Evolutionary conservation across 2,329 filamentous ascomycete species (phyloP).

Genomic region (Apiospora saccharicola): DNA sequence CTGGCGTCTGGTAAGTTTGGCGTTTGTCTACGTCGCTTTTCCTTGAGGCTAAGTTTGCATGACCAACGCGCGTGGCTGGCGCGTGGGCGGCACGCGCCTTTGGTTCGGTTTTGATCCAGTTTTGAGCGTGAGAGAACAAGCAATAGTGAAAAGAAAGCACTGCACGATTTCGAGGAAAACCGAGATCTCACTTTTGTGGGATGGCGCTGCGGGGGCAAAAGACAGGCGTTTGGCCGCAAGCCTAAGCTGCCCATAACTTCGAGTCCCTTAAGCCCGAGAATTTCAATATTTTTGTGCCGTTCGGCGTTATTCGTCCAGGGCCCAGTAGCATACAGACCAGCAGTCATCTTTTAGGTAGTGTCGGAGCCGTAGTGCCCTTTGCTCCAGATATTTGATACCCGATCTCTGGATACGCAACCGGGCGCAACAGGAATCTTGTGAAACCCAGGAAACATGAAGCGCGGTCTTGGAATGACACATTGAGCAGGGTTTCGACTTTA

Average conservation of each 20-base stretch:
- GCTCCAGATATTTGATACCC: constrained; percentile 1
- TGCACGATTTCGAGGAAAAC: constrained; percentile 7
- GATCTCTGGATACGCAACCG: neutral
- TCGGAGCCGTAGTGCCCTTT: neutral
- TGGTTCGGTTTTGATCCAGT: neutral
- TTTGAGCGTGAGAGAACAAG: constrained; percentile 18
- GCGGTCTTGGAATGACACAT: constrained; percentile 11
- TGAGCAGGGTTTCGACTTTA: constrained; percentile 9
- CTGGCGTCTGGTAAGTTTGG: neutral
- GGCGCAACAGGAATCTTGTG: constrained; percentile 13
- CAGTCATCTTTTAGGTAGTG: neutral
- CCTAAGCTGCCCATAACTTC: neutral
- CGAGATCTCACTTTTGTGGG: constrained; percentile 8
- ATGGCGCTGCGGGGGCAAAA: constrained; percentile 20
- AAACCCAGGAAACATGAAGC: constrained; percentile 7
- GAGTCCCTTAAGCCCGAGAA: constrained; percentile 13
- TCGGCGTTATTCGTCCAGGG: neutral
- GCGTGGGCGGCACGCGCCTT: constrained; percentile 22
- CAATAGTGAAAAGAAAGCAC: neutral
- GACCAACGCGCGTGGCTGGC: constrained; percentile 11
- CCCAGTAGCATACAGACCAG: neutral
- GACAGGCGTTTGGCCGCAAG: constrained; percentile 1
- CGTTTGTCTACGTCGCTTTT: neutral
- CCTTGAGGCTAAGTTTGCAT: neutral
- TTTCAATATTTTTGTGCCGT: neutral